Conservation (phyloP, 768 basidiomycete species). For the Albatrellus ellisii region DNA sequence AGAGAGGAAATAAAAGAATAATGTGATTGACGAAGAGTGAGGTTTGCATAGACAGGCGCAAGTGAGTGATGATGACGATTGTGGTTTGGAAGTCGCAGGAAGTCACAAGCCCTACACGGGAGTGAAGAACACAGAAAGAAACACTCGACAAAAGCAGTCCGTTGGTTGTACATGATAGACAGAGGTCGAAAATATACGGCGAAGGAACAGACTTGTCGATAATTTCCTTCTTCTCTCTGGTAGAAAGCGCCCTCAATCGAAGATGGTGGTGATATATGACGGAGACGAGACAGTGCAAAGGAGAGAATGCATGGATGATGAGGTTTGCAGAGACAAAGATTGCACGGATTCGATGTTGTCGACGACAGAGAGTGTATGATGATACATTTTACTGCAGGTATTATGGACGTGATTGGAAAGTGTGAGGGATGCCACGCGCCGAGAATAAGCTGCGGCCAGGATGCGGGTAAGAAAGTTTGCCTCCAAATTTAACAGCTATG, state of each 20-base stretch:
- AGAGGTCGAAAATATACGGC: constrained; percentile 13
- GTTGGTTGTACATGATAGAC: constrained; percentile 15
- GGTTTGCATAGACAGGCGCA: constrained; percentile 27
- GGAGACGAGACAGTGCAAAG: constrained; percentile 24
- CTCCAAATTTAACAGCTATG: constrained; percentile 28
- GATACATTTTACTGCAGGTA: constrained; percentile 63
- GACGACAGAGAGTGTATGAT: constrained; percentile 52
- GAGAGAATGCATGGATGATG: constrained; percentile 28
- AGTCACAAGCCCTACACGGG: constrained; percentile 14
- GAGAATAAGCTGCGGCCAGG: constrained; percentile 10
- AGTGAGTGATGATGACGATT: constrained; percentile 13
- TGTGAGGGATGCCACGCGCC: constrained; percentile 31
- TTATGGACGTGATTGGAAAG: constrained; percentile 23
- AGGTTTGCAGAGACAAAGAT: constrained; percentile 27
- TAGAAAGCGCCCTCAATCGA: constrained; percentile 11
- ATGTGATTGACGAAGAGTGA: constrained; percentile 45
- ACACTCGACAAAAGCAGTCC: constrained; percentile 11
- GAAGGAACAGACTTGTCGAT: constrained; percentile 11
- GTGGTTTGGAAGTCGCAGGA: constrained; percentile 8
- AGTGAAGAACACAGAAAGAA: constrained; percentile 6
- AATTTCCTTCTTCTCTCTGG: constrained; percentile 8
- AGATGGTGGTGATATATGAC: constrained; percentile 15
- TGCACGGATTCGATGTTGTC: constrained; percentile 42
- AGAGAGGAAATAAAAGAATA: constrained; percentile 32
- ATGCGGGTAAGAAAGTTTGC: constrained; percentile 4